phyloP scores from a whole-genome alignment of 495 filamentous ascomycete species.

The Daldinia caldariorum region DNA sequence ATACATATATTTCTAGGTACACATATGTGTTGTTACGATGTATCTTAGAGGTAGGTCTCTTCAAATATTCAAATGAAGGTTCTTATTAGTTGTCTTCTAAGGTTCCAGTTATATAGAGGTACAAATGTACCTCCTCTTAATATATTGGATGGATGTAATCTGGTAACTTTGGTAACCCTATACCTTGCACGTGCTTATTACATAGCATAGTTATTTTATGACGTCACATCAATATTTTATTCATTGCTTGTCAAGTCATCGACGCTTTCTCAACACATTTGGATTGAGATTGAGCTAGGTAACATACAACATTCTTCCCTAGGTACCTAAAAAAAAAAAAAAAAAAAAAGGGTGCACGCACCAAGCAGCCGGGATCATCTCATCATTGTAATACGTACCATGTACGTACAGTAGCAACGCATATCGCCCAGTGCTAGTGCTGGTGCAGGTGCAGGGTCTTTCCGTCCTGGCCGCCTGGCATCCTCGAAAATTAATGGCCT shows the following conservation, averaged over 20 bases:
- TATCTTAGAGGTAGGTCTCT: neutral
- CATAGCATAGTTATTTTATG: conserved; percentile 20
- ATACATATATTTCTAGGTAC: neutral
- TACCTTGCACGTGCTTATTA: conserved; percentile 33
- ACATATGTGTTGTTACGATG: neutral
- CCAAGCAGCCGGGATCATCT: neutral
- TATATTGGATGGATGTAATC: neutral
- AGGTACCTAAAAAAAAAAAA: no score
- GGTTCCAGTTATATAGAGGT: neutral
- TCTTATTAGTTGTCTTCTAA: no score
- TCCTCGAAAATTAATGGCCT: no score
- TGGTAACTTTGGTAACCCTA: neutral
- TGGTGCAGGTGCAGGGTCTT: conserved; percentile 22
- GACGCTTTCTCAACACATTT: neutral
- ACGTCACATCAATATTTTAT: conserved; percentile 26
- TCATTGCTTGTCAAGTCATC: neutral
- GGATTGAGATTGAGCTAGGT: neutral
- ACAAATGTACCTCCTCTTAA: neutral
- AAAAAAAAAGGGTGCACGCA: neutral
- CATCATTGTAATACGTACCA: conserved; percentile 1
- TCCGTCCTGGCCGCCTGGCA: no score
- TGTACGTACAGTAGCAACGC: neutral
- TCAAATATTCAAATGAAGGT: no score
- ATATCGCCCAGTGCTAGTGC: conserved; percentile 1
- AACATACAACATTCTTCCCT: neutral